Base-by-base conservation (phyloP, 2,329 filamentous ascomycete species). In the Fusarium succisae region DNA sequence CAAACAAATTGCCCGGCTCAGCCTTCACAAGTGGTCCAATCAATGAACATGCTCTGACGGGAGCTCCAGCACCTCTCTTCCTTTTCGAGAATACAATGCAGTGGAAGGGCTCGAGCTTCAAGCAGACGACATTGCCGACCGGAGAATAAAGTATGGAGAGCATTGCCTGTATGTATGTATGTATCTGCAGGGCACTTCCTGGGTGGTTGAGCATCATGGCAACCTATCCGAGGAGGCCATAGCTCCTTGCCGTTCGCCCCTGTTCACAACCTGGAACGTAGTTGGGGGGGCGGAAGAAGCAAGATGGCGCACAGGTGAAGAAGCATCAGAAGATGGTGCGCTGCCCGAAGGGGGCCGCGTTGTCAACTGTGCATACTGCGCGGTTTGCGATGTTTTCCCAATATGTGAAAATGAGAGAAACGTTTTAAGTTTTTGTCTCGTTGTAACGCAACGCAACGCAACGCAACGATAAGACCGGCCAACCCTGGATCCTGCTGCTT, bases 191-290 rank as follows among this genome's bases (percentile, higher is more conserved):
- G 70, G 57, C 73, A 47, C 35, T 57, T 74, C 60, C 57, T 48
- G 47, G 63, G 35, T n/a, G 51, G 44, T 44, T 55, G 43, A 70
- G 63, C 51, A 64, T 66, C 69, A 61, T 64, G n/a, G 57, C 63
- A 72, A 60, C 41, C 38, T 63, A 60, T 59, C 63, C 47, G 45
- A 63, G 53, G 43, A 58, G 65, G 69, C 62, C 66, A 73, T 73
- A 73, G 70, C 73, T 73, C 62, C 72, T 59, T 66, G 56, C 66
- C 59, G 57, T 61, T 69, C 28, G 41, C 63, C 63, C 63, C 70
- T 70, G 69, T 63, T 65, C 37, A 47, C 38, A 47, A 51, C 57
- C 38, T 61, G 55, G 39, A 47, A 67, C 61, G 54, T 58, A 55
- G 57, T 63, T 69, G 56, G 56, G 55, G 58, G 59, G 55, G 45